Percentiles rank a stretch among this genome's conserved stretches.
Conservation (phyloP, 2,329 filamentous ascomycete species). For the Aspergillus aculeatinus region DNA sequence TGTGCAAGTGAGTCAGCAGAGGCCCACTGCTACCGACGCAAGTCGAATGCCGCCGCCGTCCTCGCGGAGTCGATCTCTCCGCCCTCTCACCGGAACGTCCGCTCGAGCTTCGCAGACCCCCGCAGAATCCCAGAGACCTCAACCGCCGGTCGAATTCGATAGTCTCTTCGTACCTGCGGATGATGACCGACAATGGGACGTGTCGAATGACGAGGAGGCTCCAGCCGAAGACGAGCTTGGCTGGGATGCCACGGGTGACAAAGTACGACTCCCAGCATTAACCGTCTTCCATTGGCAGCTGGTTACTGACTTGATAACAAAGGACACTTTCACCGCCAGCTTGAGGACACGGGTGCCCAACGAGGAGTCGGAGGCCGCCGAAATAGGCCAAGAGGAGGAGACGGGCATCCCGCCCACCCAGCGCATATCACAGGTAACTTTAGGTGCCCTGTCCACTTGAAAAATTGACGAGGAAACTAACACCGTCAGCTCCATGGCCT, state of each 20-base stretch:
- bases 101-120: constrained; percentile 23
- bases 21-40: constrained; percentile 15
- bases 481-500: constrained; percentile 33
- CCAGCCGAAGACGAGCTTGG: constrained; percentile 61
- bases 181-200: constrained; percentile 62
- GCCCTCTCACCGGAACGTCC: constrained; percentile 34
- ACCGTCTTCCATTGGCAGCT: background rate
- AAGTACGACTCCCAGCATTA: constrained; percentile 33
- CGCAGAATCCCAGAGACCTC: constrained; percentile 28
- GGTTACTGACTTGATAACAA: constrained; percentile 15
- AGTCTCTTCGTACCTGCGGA: constrained; percentile 63
- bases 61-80: constrained; percentile 31
- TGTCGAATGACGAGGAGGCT: constrained; percentile 54
- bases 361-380: constrained; percentile 26
- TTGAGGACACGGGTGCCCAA: constrained; percentile 35
- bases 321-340: constrained; percentile 32
- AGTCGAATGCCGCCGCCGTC: constrained; percentile 35
- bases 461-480: constrained; percentile 21
- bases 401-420: constrained; percentile 49
- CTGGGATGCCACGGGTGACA: constrained; percentile 59
- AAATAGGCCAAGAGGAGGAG: constrained; percentile 31
- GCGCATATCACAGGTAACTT: constrained; percentile 48
- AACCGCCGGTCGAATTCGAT: constrained; percentile 49
- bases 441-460: background rate
- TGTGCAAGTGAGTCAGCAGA: constrained; percentile 21